Evolutionary conservation across 352 stramenopile species (phyloP).

Genomic region (Phytophthora syringae): DNA sequence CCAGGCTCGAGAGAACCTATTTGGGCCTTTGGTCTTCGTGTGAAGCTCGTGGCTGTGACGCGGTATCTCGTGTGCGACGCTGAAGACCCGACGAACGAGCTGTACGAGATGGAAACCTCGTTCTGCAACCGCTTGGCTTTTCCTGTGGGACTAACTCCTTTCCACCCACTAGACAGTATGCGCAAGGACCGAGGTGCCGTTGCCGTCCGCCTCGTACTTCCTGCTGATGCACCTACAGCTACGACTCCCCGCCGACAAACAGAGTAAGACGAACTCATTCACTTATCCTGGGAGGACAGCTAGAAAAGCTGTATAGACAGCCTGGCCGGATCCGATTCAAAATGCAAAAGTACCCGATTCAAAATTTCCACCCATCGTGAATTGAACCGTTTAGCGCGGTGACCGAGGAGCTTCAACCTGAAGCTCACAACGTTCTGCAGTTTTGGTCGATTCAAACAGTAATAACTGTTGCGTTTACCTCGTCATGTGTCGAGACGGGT

Average conservation of each 20-base stretch:
- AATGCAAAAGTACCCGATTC: too few relatives aligned
- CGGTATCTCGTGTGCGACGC: slow-evolving; percentile 80
- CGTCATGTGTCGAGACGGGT: slow-evolving; percentile 3
- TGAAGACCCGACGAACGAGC: slow-evolving; percentile 63
- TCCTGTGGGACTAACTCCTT: slow-evolving; percentile 58
- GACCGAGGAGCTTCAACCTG: too few relatives aligned
- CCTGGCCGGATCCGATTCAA: too few relatives aligned
- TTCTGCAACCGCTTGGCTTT: slow-evolving; percentile 75
- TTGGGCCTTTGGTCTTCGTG: slow-evolving; percentile 74
- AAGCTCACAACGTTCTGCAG: background rate
- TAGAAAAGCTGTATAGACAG: too few relatives aligned
- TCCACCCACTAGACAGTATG: slow-evolving; percentile 53
- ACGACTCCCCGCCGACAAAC: background rate
- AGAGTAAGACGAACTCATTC: slow-evolving; percentile 5
- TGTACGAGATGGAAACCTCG: slow-evolving; percentile 60
- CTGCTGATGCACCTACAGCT: too few relatives aligned
- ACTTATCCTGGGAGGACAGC: too few relatives aligned
- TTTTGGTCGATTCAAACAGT: too few relatives aligned
- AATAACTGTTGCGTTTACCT: background rate
- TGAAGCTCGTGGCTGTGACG: slow-evolving; percentile 55
- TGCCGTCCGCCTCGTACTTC: slow-evolving; percentile 37
- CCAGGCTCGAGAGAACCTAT: slow-evolving; percentile 14
- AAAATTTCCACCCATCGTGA: too few relatives aligned
- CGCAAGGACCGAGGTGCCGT: slow-evolving; percentile 56
- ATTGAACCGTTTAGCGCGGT: too few relatives aligned